These are phyloP conservation scores for Dictyostelium capitatum DNA, from an alignment of 78 protist species.

Conservation along the genomic window DNA sequence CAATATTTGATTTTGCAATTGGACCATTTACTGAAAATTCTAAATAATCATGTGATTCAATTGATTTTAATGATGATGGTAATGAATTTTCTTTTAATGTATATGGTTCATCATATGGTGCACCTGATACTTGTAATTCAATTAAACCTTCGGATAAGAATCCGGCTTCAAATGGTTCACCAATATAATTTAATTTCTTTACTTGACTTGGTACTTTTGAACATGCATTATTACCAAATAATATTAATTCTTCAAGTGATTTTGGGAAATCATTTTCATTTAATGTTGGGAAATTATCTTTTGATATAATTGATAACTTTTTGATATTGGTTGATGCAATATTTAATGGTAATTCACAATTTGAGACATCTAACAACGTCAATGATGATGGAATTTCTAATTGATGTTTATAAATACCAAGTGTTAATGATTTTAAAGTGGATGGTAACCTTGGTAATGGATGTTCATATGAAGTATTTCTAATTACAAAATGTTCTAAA, in stretches of 20 bases:
- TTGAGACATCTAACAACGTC: no score
- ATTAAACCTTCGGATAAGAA: background rate
- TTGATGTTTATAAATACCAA: background rate
- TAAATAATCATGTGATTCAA: background rate
- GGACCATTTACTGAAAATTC: background rate
- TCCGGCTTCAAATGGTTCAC: background rate
- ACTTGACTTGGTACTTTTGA: background rate
- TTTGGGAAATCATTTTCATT: background rate
- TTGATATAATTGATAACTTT: background rate
- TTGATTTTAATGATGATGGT: background rate
- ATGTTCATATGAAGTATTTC: background rate
- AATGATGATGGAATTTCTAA: background rate
- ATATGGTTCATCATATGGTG: background rate
- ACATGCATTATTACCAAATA: background rate
- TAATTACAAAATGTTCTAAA: background rate
- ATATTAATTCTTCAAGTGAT: background rate
- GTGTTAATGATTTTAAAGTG: background rate
- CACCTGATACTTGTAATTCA: background rate
- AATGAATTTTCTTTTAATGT: background rate
- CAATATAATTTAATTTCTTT: background rate
- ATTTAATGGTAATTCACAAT: background rate
- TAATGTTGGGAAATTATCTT: background rate
- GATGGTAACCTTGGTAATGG: background rate
- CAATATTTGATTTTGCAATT: background rate
- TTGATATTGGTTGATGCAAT: background rate